Evolutionary conservation across 108 stramenopile species (phyloP).

Genomic region (Cyclotella kingstonii): DNA sequence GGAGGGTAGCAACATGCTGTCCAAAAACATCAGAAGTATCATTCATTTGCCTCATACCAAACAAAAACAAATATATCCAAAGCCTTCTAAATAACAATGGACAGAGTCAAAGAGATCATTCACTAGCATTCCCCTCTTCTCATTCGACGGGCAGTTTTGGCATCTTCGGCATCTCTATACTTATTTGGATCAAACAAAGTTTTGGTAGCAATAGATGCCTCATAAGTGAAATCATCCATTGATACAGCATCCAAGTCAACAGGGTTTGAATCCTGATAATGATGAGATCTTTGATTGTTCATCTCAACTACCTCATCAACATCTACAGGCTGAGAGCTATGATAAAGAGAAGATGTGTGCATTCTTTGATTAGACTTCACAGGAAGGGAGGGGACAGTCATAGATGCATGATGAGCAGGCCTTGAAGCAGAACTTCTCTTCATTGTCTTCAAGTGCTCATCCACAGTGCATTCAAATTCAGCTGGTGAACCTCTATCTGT

Average conservation of each 20-base stretch:
- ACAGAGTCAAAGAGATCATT: not conserved
- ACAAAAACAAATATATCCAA: no score
- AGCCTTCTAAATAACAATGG: no score
- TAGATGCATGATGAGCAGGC: not conserved
- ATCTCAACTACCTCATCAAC: conserved; percentile 14
- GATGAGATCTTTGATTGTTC: conserved; percentile 20
- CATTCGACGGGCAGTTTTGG: conserved; percentile 22
- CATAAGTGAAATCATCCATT: conserved; percentile 27
- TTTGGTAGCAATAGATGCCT: conserved; percentile 3
- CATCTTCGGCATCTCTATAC: conserved; percentile 41
- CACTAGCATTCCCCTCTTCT: conserved; percentile 40
- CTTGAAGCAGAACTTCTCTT: not conserved
- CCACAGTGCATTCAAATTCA: conserved; percentile 4
- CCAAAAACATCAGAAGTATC: no score
- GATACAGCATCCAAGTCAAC: conserved; percentile 21
- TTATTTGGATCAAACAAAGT: conserved; percentile 34
- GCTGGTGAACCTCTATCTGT: conserved; percentile 25
- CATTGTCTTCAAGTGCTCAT: not conserved
- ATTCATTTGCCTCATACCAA: no score
- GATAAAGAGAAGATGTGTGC: no score
- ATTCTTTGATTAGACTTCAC: no score
- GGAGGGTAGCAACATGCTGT: no score
- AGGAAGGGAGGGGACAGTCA: no score
- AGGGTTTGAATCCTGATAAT: conserved; percentile 8
- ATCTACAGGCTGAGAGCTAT: conserved; percentile 8